A percentile compares a stretch with the other conserved stretches of the same genome.
These are phyloP conservation scores for Globomyces pollinis-pini DNA, from an alignment of 192 early-diverging fungal genomes.

Conservation along the genomic window DNA sequence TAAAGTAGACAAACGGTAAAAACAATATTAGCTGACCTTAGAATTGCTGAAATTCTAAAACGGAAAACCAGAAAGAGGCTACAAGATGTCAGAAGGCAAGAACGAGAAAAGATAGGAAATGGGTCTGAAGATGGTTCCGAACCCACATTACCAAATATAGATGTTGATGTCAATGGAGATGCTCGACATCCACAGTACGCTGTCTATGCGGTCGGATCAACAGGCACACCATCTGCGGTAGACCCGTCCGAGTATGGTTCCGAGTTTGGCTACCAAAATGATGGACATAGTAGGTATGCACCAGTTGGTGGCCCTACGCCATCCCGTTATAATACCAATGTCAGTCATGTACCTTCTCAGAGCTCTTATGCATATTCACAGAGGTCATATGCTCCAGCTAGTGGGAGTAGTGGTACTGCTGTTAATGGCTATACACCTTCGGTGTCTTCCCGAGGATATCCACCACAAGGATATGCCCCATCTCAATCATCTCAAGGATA, in stretches of 20 bases:
- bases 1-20: conserved; percentile 81
- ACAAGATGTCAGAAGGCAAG: conserved; percentile 34
- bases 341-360: too few relatives aligned
- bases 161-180: conserved; percentile 5
- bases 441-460: too few relatives aligned
- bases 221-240: conserved; percentile 2
- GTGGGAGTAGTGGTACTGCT: too few relatives aligned
- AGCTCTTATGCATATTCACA: too few relatives aligned
- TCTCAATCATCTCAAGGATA: too few relatives aligned
- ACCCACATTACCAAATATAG: conserved; percentile 19
- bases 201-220: not conserved
- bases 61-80: conserved; percentile 42
- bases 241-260: conserved; percentile 2
- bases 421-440: too few relatives aligned
- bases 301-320: too few relatives aligned
- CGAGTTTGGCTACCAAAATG: not conserved
- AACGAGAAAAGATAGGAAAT: conserved; percentile 26
- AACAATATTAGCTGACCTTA: not conserved
- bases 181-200: not conserved
- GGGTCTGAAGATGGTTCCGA: conserved; percentile 5
- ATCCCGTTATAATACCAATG: too few relatives aligned
- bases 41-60: conserved; percentile 52
- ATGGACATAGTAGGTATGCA: too few relatives aligned
- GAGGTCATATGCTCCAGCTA: too few relatives aligned
- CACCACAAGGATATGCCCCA: too few relatives aligned